A percentile compares a stretch with the other conserved stretches of the same genome.
Evolutionary conservation across 2,329 filamentous ascomycete genomes (phyloP).

Genomic region (Phyllosticta citriasiana): DNA sequence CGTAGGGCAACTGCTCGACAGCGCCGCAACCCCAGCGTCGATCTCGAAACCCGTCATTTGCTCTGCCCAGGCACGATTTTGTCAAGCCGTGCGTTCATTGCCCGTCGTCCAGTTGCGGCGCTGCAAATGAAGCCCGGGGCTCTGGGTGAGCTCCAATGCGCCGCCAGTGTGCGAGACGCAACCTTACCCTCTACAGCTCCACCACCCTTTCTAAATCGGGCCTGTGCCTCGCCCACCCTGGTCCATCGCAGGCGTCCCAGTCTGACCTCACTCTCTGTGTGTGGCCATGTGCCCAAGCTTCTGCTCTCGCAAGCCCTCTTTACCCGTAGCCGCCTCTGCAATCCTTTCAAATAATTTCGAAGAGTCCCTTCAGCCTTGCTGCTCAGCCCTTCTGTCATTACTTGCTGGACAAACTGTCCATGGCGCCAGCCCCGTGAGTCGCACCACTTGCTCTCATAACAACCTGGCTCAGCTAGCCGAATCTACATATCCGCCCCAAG

Average conservation of each 20-base stretch:
- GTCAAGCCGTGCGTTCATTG: background rate
- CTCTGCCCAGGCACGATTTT: background rate
- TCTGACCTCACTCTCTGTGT: background rate
- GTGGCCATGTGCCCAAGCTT: background rate
- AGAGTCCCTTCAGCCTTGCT: background rate
- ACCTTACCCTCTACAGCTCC: background rate
- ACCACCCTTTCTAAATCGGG: background rate
- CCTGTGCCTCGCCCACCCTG: background rate
- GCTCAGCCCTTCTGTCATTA: background rate
- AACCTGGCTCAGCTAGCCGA: background rate
- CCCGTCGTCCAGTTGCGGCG: background rate
- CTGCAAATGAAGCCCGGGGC: background rate
- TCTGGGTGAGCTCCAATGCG: background rate
- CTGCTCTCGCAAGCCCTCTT: background rate
- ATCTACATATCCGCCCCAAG: background rate
- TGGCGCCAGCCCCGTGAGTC: background rate
- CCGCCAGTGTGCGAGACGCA: background rate
- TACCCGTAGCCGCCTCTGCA: background rate
- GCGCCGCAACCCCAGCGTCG: background rate
- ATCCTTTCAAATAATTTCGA: background rate
- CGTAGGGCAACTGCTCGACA: background rate
- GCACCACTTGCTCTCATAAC: background rate
- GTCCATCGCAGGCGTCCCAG: background rate
- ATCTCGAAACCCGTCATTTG: background rate
- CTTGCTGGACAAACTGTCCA: background rate